Evolutionary conservation across 768 basidiomycete species (phyloP), one percentile per base, ranked within the genome.

Genomic region (Cantharellus anzutake): DNA sequence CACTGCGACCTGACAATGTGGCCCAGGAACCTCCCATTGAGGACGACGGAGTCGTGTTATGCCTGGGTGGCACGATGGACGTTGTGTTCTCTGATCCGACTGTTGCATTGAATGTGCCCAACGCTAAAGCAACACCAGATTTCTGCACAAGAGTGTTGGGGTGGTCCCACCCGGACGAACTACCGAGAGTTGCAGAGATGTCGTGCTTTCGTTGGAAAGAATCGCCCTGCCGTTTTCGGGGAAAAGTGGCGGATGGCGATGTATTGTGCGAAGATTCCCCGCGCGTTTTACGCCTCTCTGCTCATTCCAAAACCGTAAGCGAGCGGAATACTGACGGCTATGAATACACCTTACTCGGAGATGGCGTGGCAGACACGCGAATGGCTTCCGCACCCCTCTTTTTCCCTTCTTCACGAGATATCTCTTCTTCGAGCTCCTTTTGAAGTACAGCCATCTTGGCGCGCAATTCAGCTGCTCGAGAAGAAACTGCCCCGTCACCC

Each of bases 11-110:
- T 29, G 20, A 29, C 20, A 29, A 29, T 29, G 20, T 29, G 20
- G 20, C 20, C 20, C 20, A 29, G 20, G 20, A 29, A 29, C 0
- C 20, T 29, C 20, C 20, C 20, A 29, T 29, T 29, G 20, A 29
- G 20, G 20, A 29, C 20, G 20, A 29, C 20, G 20, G 20, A 29
- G 20, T 29, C 20, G 20, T 29, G 20, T 29, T 29, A 29, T 29
- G 20, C 20, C 20, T 29, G 79, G 44, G 44, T 11, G 44, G 29
- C 11, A 11, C 44, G 11, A 48, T 48, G 44, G 44, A 48, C 29
- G 44, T 11, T 48, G 44, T 11, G 11, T 29, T 29, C 44, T 11
- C 44, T 48, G 44, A 29, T 29, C 11, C 44, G 11, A 11, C 44
- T 11, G 44, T 48, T 48, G 11, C 11, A 48, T 11, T 48, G 44